Percentiles rank a stretch among this genome's conserved stretches.
Evolutionary conservation across 139 green algal genomes (phyloP).

Genomic region (Mesotaenium endlicherianum): DNA sequence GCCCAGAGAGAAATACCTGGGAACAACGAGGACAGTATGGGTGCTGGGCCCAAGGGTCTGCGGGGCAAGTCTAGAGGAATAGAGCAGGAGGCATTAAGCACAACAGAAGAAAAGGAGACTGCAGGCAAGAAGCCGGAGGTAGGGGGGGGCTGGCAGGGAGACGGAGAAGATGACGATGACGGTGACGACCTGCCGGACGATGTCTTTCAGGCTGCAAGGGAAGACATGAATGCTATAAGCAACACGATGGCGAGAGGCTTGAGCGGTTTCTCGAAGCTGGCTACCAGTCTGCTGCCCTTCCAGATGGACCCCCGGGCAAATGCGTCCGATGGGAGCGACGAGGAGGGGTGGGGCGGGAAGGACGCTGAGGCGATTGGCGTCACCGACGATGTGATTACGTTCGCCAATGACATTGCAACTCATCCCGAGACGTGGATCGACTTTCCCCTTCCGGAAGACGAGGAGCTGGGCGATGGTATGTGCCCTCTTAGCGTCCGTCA

Average conservation of each 20-base stretch:
- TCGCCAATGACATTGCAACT: constrained; percentile 26
- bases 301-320: background rate
- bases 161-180: constrained; percentile 14
- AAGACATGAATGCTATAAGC: constrained; percentile 35
- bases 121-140: background rate
- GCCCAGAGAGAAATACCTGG: no score
- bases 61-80: background rate
- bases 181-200: constrained; percentile 7
- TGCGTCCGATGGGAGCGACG: constrained; percentile 21
- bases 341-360: constrained; percentile 12
- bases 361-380: constrained; percentile 15
- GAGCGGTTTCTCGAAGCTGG: constrained; percentile 10
- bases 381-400: constrained; percentile 39
- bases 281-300: constrained; percentile 9
- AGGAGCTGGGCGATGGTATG: constrained; percentile 15
- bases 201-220: constrained; percentile 8
- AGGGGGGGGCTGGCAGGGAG: background rate
- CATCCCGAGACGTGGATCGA: constrained; percentile 55
- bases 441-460: constrained; percentile 41
- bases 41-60: background rate
- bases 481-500: no score
- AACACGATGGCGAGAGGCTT: constrained; percentile 20
- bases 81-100: background rate
- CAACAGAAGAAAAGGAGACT: background rate
- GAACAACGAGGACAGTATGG: background rate